Evolutionary conservation across 352 stramenopile species (phyloP).

Genomic region (Halophytophthora polymorphica): DNA sequence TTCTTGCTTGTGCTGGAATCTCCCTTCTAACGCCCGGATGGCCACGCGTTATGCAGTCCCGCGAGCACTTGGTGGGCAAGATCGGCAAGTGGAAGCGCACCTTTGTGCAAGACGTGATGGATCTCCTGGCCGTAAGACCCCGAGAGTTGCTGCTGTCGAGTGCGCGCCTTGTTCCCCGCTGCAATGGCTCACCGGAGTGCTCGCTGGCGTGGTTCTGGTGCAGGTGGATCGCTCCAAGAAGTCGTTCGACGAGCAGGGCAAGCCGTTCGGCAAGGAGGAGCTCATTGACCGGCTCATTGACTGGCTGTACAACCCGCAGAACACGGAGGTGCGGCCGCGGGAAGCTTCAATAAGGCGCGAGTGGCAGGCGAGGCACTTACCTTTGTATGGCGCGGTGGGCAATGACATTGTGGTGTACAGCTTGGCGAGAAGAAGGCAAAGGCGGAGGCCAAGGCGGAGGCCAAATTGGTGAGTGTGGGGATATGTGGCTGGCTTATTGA

Average conservation of each 20-base stretch:
- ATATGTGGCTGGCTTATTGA: background rate
- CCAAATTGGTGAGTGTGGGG: slow-evolving; percentile 20
- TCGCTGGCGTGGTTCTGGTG: background rate
- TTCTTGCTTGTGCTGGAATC: background rate
- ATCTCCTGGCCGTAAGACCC: slow-evolving; percentile 57
- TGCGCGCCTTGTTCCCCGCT: background rate
- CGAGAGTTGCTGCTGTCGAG: background rate
- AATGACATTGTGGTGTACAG: slow-evolving; percentile 15
- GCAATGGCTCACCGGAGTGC: slow-evolving; percentile 3
- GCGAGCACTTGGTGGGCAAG: slow-evolving; percentile 54
- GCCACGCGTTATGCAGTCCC: slow-evolving; percentile 30
- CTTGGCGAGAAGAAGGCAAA: slow-evolving; percentile 30
- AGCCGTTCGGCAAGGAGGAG: slow-evolving; percentile 56
- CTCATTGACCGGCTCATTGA: slow-evolving; percentile 68
- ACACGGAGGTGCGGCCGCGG: slow-evolving; percentile 33
- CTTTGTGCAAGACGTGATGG: slow-evolving; percentile 79
- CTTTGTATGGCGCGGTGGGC: background rate
- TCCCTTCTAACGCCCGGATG: slow-evolving; percentile 1
- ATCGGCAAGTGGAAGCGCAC: slow-evolving; percentile 62
- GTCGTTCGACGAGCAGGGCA: slow-evolving; percentile 68
- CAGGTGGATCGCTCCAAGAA: slow-evolving; percentile 86
- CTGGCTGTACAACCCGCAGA: slow-evolving; percentile 66
- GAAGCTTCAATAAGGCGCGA: background rate
- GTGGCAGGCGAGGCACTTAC: background rate
- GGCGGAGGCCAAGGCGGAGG: slow-evolving; percentile 25